Evolutionary conservation across 306 rosid genomes (phyloP).

Genomic region (Prunus mira): DNA sequence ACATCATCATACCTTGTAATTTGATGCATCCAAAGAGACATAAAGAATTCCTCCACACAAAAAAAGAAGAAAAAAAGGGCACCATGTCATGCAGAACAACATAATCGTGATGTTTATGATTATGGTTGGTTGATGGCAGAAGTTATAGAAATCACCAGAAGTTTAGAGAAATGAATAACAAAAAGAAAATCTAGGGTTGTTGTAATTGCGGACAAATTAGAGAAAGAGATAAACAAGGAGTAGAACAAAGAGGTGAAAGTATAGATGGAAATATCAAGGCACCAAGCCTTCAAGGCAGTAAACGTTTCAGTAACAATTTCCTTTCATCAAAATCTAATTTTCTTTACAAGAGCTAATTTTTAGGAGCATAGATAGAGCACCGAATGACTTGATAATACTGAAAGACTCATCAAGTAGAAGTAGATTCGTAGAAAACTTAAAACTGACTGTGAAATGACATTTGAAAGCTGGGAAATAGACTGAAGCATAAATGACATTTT

Average conservation of each 20-base stretch:
- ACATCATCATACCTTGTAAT: neutral
- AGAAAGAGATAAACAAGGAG: no score
- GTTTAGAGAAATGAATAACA: neutral
- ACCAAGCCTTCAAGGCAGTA: no score
- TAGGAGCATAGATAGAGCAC: neutral
- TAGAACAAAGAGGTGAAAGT: no score
- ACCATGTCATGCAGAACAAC: neutral
- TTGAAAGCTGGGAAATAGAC: neutral
- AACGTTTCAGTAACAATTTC: no score
- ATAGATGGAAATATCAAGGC: no score
- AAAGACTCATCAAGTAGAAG: neutral
- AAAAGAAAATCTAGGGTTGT: neutral
- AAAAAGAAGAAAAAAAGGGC: neutral
- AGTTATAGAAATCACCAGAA: neutral
- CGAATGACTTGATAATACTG: neutral
- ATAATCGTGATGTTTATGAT: neutral
- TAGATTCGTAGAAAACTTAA: neutral
- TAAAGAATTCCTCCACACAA: neutral
- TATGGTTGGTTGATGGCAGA: constrained; percentile 1
- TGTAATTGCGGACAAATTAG: no score
- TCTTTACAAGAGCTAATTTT: no score
- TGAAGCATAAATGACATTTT: neutral
- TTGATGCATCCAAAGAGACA: neutral
- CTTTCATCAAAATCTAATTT: no score
- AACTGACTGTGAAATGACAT: neutral